Conservation (phyloP, 2,329 filamentous ascomycete species). For the Helotiales sp. region DNA sequence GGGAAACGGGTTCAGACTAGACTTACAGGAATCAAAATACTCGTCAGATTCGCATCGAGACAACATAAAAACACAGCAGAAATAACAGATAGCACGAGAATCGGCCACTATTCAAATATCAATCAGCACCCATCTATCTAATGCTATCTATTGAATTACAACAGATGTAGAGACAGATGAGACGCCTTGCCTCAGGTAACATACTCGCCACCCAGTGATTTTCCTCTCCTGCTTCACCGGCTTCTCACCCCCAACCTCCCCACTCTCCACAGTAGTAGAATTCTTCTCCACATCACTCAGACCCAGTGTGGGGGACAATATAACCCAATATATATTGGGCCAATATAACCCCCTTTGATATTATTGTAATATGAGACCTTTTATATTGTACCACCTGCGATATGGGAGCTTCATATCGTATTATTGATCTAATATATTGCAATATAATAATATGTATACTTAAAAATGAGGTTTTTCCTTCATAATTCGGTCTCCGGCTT, state of each 20-base stretch:
- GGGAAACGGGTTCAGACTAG: not conserved
- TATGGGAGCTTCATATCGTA: too few relatives aligned
- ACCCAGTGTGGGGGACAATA: too few relatives aligned
- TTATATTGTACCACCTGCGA: too few relatives aligned
- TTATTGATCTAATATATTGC: too few relatives aligned
- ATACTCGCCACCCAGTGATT: not conserved
- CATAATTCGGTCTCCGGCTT: too few relatives aligned
- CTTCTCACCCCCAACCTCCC: not conserved
- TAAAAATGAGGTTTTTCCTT: too few relatives aligned
- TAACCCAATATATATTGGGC: too few relatives aligned
- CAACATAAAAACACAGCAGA: not conserved
- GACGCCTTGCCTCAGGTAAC: not conserved
- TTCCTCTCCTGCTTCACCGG: not conserved
- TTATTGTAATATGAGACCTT: too few relatives aligned
- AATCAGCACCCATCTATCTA: not conserved
- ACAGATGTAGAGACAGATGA: too few relatives aligned
- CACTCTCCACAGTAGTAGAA: not conserved
- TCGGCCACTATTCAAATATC: not conserved
- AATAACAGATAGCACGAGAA: not conserved
- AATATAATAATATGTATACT: too few relatives aligned
- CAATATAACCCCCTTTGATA: too few relatives aligned
- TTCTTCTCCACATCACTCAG: not conserved
- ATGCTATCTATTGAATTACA: not conserved
- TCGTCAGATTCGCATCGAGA: constrained; percentile 4
- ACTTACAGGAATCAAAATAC: constrained; percentile 6